Base-by-base conservation (phyloP, 2,329 filamentous ascomycete genomes). In the Arthrobotrys conoides region DNA sequence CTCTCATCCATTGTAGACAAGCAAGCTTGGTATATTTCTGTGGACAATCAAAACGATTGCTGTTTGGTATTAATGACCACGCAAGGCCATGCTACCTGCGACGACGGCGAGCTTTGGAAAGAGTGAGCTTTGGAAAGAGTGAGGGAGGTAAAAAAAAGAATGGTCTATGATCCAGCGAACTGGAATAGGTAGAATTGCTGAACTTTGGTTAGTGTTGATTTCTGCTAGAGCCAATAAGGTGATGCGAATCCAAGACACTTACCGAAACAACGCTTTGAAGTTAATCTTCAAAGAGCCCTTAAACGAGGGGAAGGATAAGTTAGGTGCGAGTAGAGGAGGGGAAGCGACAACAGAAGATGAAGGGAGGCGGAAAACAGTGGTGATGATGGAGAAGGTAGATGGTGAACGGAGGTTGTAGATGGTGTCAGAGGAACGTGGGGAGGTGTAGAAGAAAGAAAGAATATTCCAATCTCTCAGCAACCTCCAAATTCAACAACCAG, bases 141-240 rank as follows among this genome's bases (percentile, higher is more conserved):
- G 3, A 53, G n/a, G n/a, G n/a, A n/a, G n/a, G n/a, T 5, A 44
- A 12, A 59, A n/a, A 41, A 20, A n/a, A 1, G 51, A 8, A 36
- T 1, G 24, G 14, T 33, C 18, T n/a, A 5, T 51, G 48, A 41
- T 16, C 41, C 44, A 22, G 36, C 14, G 16, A 46, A 18, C 44
- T 49, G 12, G 18, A 33, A 49, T 22, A 33, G 38, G 38, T 14
- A 65, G 27, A 24, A 51, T 20, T 22, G 4, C 24, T 16, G 49
- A 30, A 33, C 49, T 49, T 10, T 61, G 33, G 57, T 61, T 61
- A 61, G 57, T 44, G 57, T 44, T 44, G 14, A 44, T 44, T 46
- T 18, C n/a, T 1, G 44, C 14, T 33, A 18, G 61, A 24, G 44
- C 61, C 61, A 65, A 65, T 65, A 22, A n/a, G 14, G 16, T 44